phyloP scores from a whole-genome alignment of 352 stramenopile genomes.

The Globisporangium radiosum region DNA sequence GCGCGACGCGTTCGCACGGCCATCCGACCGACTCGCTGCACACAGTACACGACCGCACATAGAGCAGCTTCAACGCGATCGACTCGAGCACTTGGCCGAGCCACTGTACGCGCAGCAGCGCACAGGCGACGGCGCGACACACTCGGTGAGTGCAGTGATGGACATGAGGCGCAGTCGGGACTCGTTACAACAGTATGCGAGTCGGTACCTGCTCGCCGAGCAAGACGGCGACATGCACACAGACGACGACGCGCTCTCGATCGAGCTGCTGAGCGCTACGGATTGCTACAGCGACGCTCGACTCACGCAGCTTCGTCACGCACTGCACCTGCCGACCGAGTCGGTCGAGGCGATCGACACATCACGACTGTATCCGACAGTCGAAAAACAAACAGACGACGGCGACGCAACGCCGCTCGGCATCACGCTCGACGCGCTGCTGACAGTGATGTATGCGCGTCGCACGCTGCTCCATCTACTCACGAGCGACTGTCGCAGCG shows the following conservation, averaged over 20 bases:
- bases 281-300: neutral
- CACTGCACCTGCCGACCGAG: neutral
- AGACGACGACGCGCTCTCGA: conserved; percentile 1
- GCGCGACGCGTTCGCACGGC: no score
- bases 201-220: conserved; percentile 15
- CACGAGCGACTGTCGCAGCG: neutral
- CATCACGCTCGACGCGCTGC: conserved; percentile 17
- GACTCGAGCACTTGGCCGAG: conserved; percentile 3
- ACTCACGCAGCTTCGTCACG: neutral
- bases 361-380: no score
- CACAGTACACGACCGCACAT: conserved; percentile 7
- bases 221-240: conserved; percentile 8
- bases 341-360: no score
- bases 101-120: neutral
- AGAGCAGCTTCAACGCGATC: conserved; percentile 6
- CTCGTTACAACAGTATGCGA: neutral
- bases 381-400: neutral
- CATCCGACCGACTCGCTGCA: neutral
- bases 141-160: neutral
- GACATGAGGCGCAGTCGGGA: neutral
- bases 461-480: conserved; percentile 23
- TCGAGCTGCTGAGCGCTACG: neutral
- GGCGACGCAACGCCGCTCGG: conserved; percentile 26
- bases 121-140: neutral
- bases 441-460: conserved; percentile 27